Conservation (phyloP, 2,329 filamentous ascomycete genomes). For the Talaromyces sp. region DNA sequence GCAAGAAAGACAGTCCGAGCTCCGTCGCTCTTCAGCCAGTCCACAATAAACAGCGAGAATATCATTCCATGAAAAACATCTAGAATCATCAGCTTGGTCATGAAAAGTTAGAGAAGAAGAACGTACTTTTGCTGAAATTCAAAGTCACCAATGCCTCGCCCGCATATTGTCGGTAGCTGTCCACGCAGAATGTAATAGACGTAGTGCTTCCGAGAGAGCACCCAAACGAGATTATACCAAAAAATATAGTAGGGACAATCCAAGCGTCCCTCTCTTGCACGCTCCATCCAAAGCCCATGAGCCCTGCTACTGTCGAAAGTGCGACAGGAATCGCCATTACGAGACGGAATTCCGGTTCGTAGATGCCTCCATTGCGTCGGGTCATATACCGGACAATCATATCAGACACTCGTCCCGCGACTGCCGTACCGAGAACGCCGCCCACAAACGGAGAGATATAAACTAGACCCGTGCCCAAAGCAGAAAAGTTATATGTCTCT, state of each 20-base stretch:
- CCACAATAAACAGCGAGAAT: slow-evolving; percentile 82
- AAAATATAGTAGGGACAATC: slow-evolving; percentile 93
- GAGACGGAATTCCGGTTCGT: slow-evolving; percentile 89
- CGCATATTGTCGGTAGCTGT: slow-evolving; percentile 89
- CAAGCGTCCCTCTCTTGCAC: slow-evolving; percentile 69
- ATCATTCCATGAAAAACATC: slow-evolving; percentile 83
- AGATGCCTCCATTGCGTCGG: slow-evolving; percentile 82
- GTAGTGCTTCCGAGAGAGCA: slow-evolving; percentile 88
- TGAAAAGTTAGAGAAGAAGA: slow-evolving; percentile 31
- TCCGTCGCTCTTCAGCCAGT: slow-evolving; percentile 75
- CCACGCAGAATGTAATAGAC: slow-evolving; percentile 88
- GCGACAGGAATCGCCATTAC: slow-evolving; percentile 82
- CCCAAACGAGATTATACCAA: slow-evolving; percentile 86
- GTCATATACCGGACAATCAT: slow-evolving; percentile 79
- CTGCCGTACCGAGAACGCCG: slow-evolving; percentile 82
- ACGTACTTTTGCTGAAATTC: slow-evolving; percentile 77
- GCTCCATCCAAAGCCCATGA: slow-evolving; percentile 98
- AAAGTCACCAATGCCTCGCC: slow-evolving; percentile 91
- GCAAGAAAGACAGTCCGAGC: slow-evolving; percentile 75
- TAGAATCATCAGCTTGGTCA: slow-evolving; percentile 23
- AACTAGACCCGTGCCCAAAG: slow-evolving; percentile 76
- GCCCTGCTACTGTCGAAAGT: slow-evolving; percentile 73
- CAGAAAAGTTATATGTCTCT: slow-evolving; percentile 72
- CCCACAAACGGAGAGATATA: slow-evolving; percentile 90
- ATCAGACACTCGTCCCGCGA: slow-evolving; percentile 85